Conservation (phyloP, 306 rosid genomes). For the Pyrus communis region DNA sequence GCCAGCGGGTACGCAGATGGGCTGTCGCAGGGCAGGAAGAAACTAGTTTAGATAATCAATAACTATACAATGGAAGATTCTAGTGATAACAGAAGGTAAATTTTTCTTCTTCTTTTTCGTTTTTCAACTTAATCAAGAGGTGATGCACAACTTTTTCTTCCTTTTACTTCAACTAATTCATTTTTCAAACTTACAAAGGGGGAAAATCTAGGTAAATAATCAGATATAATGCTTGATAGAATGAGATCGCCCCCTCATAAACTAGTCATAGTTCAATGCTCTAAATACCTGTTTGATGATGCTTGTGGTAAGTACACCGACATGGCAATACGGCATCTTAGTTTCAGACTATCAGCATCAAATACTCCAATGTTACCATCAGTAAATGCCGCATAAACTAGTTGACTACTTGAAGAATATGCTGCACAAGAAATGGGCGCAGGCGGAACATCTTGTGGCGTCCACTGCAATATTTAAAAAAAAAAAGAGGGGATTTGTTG, state of each 20-base stretch:
- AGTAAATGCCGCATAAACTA: conserved; percentile 44
- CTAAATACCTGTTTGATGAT: conserved; percentile 16
- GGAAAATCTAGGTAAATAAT: not conserved
- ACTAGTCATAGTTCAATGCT: not conserved
- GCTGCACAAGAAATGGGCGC: conserved; percentile 56
- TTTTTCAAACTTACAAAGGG: not conserved
- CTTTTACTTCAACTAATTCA: not conserved
- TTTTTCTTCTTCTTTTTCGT: not conserved
- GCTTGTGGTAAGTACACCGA: conserved; percentile 44
- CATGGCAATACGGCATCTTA: conserved; percentile 59
- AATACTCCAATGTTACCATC: conserved; percentile 64
- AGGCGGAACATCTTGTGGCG: conserved; percentile 50
- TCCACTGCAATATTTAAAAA: conserved; percentile 41
- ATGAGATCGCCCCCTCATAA: not conserved
- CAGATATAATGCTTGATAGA: not conserved
- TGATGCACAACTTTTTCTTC: not conserved
- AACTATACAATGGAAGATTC: not conserved
- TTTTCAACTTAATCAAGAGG: not conserved
- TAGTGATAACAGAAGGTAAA: not conserved
- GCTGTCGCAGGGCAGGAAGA: conserved; percentile 26
- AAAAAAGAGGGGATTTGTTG: not conserved
- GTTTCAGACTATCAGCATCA: conserved; percentile 58
- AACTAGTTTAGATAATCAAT: not conserved
- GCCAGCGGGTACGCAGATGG: conserved; percentile 45
- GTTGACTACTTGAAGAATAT: conserved; percentile 53